A percentile compares a stretch with the other conserved stretches of the same genome.
These are phyloP conservation scores for Leccinum boreale DNA, from an alignment of 768 basidiomycete genomes.

Conservation along the genomic window DNA sequence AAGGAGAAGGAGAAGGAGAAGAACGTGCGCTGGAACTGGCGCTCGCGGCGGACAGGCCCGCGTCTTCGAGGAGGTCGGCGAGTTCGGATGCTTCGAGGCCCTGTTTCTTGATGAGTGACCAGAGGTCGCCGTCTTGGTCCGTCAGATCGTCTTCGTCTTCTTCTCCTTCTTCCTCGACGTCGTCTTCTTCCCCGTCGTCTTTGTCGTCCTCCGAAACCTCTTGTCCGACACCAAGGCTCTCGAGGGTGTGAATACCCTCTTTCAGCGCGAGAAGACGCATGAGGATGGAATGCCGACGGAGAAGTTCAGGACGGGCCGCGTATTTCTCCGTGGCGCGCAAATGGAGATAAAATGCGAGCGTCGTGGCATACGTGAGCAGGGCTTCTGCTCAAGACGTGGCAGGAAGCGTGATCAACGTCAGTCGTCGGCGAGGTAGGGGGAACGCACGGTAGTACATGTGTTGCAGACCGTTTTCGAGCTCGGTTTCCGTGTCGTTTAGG, in stretches of 20 bases:
- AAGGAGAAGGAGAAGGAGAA: background rate
- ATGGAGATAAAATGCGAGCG: constrained; percentile 89
- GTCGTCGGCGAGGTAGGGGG: background rate
- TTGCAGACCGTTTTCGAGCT: constrained; percentile 66
- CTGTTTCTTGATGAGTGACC: constrained; percentile 38
- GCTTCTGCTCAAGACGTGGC: constrained; percentile 55
- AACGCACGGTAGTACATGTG: constrained; percentile 87
- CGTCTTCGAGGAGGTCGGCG: constrained; percentile 54
- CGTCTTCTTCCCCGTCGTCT: constrained; percentile 21
- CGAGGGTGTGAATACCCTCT: constrained; percentile 74
- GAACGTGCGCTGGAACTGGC: constrained; percentile 5
- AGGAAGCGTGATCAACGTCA: background rate
- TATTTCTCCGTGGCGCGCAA: constrained; percentile 71
- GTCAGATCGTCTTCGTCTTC: constrained; percentile 30
- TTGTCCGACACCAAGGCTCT: constrained; percentile 75
- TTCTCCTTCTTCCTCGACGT: background rate
- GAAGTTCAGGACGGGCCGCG: constrained; percentile 54
- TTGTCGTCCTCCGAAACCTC: constrained; percentile 45
- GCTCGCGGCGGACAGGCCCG: constrained; percentile 20
- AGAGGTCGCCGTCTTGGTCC: constrained; percentile 43
- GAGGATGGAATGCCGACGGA: constrained; percentile 70
- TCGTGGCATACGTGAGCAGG: constrained; percentile 83
- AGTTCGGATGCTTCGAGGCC: constrained; percentile 48
- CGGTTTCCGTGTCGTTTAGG: constrained; percentile 43
- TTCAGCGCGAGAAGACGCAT: constrained; percentile 78